Evolutionary conservation across 306 rosid species (phyloP).

Genomic region (Trichosanthes truncata): DNA sequence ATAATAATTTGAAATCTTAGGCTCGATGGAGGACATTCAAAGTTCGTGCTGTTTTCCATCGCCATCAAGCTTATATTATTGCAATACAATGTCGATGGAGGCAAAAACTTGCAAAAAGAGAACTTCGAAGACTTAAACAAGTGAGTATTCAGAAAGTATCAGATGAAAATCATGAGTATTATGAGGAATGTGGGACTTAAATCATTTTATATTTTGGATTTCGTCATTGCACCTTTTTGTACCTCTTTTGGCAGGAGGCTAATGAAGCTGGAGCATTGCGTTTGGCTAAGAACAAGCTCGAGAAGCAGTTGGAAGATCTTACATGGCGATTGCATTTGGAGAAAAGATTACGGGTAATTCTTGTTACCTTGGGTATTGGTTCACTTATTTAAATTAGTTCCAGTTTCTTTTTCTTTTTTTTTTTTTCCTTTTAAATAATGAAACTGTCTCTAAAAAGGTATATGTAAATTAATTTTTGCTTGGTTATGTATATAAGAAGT

Average conservation of each 20-base stretch:
- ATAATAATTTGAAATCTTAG: conserved; percentile 28
- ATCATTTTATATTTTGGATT: conserved; percentile 6
- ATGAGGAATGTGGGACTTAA: neutral
- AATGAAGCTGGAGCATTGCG: conserved; percentile 98
- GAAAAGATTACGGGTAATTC: conserved; percentile 81
- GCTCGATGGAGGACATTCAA: conserved; percentile 80
- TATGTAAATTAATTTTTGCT: neutral
- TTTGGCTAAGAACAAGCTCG: conserved; percentile 84
- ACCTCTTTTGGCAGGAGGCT: conserved; percentile 62
- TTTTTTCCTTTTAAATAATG: neutral
- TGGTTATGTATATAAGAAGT: neutral
- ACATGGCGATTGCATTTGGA: conserved; percentile 95
- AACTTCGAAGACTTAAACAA: conserved; percentile 60
- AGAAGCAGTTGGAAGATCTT: conserved; percentile 91
- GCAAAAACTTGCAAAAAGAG: conserved; percentile 70
- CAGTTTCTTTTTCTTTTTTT: neutral
- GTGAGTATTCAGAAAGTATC: conserved; percentile 25
- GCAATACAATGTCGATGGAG: conserved; percentile 91
- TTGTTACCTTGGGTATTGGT: neutral
- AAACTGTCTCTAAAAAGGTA: neutral
- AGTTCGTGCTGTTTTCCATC: conserved; percentile 51
- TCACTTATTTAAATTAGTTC: neutral
- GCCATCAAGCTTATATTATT: conserved; percentile 45
- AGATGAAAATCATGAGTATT: neutral
- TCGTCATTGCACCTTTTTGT: neutral